Base-by-base conservation (phyloP, 2,329 filamentous ascomycete genomes). In the Golovinomyces cichoracearum region DNA sequence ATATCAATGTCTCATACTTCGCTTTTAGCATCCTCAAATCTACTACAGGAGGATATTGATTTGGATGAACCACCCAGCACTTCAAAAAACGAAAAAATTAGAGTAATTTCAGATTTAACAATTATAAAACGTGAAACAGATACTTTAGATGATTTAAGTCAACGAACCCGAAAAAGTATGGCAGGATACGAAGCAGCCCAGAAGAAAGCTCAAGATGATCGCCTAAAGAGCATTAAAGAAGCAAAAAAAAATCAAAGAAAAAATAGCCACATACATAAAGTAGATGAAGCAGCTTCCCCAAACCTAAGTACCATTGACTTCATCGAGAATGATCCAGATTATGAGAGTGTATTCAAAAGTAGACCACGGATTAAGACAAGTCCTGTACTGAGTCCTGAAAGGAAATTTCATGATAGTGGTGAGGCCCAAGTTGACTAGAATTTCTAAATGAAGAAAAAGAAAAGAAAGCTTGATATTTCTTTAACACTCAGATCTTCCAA, bases 271-370 rank as follows among this genome's bases (percentile, higher is more conserved):
- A 73, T 74, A 33, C 57, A 57, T 0, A 65, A 61, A 23, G 65
- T 68, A 4, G 70, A 74, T 54, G 69, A 67, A 47, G 46, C 53
- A 12, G 47, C 53, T 53, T 50, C 47, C 49, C 63, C 56, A 17
- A 53, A 54, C n/a, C 48, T 57, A 5, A 56, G 56, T 47, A 49
- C 52, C 15, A 51, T 55, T 29, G 57, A 58, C 53, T 64, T 93
- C 37, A 76, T 93, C 50, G 63, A 64, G 38, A 62, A 56, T 25
- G 70, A 70, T 15, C 71, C 72, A 3, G 83, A 92, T 51, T 81
- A 84, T 61, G 79, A 81, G 51, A 80, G 78, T 23, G 78, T 93
- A 1, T 94, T 94, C 61, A 83, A 78, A 63, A 86, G 82, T 53
- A 65, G 86, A 54, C 86, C 86, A 0, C 80, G 77, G 62, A 75